Evolutionary conservation across 2,329 filamentous ascomycete genomes (phyloP), one percentile per base, ranked within the genome.

Genomic region (Plenodomus biglobosus): DNA sequence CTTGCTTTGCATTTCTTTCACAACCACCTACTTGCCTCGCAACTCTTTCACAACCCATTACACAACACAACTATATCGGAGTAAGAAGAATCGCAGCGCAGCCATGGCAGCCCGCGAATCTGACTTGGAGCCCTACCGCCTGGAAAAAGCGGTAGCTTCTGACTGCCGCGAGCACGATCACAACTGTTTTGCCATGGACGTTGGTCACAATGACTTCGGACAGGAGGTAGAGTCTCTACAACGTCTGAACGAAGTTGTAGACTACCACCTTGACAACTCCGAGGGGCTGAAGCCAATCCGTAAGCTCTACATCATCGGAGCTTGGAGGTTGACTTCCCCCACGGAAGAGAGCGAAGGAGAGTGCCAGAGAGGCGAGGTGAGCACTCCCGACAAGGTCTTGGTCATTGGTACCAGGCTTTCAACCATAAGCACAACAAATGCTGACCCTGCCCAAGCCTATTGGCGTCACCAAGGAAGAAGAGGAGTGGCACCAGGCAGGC

Each of bases 271-370:
- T 3, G 1, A 45, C 15, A 38, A 52, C 1, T 30, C 46, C 17
- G n/a, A 42, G 2, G 39, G 51, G 11, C 17, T 10, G 1, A 6
- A 36, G 11, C 36, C 52, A 6, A 22, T 34, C 22, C 65, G 48
- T 2, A 67, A 66, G 44, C 39, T 69, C 4, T 64, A 68, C 36
- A 42, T 70, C 16, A 21, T 62, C 1, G 67, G 67, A 6, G 53
- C 59, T 3, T 68, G 62, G 61, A 56, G 42, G 13, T 40, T 48
- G 11, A 20, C 48, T 41, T 8, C 4, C 3, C 8, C 20, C 3
- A 34, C 30, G 8, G 20, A 20, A 1, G 24, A 16, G 8, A 17
- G 10, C 3, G 37, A 27, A 0, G 16, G 24, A 3, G 8, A 10
- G 32, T 24, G 8, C 2, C 21, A 13, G 1, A 13, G 21, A 13